Evolutionary conservation across 2,329 filamentous ascomycete species (phyloP), one percentile per base, ranked within the genome.

Genomic region (Aspergillus floridensis): DNA sequence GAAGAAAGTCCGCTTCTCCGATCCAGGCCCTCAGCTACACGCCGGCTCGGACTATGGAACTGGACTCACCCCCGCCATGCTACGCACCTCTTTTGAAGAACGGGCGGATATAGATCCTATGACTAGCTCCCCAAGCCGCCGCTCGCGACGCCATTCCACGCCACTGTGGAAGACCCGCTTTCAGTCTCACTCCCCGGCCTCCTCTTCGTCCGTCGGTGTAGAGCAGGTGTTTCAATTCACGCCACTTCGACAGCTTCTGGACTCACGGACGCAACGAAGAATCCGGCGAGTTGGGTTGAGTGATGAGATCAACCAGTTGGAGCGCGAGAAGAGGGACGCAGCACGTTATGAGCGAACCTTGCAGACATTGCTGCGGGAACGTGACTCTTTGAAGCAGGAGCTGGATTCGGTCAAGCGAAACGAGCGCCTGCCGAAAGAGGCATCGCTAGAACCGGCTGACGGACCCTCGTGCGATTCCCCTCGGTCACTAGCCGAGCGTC

Each of bases 1-100:
- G 41, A 81, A 81, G 62, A 75, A 70, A 62, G 76, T 79, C 38
- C 77, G 79, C 26, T 80, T 81, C 64, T 81, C 79, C 1, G 77
- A 80, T 53, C 74, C 77, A 5, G 74, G 74, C 6, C 71, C 72
- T 47, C 66, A 60, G 32, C 44, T 69, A 32, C 67, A 69, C 19
- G 54, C 67, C 32, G 53, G 56, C 49, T 57, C 57, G 5, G 38
- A 57, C 38, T 56, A 57, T 24, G 75, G 75, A 1, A 81, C 79
- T 1, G 78, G 79, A n/a, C 64, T 81, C 6, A 81, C 79, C 4
- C 79, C 79, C 19, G 70, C 74, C 4, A 70, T 81, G 59, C 64
- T 69, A 24, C 77, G 77, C 22, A 74, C 77, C 5, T 75, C 71
- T 0, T 71, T 79, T 49, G 65, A 67, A 47, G 72, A 72, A 32